phyloP scores from a whole-genome alignment of 257 asterid species.

The Solanum verrucosum region DNA sequence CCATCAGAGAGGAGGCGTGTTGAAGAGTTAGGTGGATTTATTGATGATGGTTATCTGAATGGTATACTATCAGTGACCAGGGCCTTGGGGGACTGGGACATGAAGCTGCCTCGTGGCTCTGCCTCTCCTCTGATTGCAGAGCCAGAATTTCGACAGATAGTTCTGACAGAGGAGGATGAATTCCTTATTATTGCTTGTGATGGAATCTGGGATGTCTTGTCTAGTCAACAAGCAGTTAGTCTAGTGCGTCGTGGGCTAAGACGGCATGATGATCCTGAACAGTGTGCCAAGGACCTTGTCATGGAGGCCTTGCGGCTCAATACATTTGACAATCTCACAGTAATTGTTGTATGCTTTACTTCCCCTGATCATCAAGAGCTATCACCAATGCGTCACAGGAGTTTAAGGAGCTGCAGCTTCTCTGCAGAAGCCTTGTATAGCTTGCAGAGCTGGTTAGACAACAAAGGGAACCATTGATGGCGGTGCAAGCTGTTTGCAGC shows the following conservation, averaged over 20 bases:
- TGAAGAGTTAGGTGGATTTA: conserved; percentile 65
- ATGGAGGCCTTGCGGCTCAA: conserved; percentile 18
- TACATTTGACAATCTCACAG: conserved; percentile 74
- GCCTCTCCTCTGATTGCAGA: conserved; percentile 74
- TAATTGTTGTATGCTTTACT: conserved; percentile 49
- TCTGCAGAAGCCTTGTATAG: conserved; percentile 66
- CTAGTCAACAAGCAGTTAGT: conserved; percentile 55
- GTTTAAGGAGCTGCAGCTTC: conserved; percentile 51
- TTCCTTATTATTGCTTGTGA: conserved; percentile 79
- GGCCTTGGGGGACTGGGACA: conserved; percentile 81
- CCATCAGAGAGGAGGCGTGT: conserved; percentile 53
- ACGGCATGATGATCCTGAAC: conserved; percentile 5
- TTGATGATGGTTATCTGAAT: conserved; percentile 69
- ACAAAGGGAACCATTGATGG: conserved; percentile 22
- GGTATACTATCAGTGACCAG: conserved; percentile 62
- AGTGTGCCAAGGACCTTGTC: conserved; percentile 68
- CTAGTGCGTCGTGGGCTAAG: too few species aligned
- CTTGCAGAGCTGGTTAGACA: conserved; percentile 43
- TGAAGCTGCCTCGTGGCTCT: conserved; percentile 32
- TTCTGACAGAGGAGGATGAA: conserved; percentile 62
- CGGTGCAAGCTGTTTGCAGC: conserved; percentile 10
- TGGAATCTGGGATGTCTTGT: conserved; percentile 79
- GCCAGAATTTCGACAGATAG: conserved; percentile 56
- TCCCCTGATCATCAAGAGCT: conserved; percentile 31
- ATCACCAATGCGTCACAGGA: conserved; percentile 20